phyloP scores from a whole-genome alignment of 2,329 filamentous ascomycete species.

The Curvularia sp. region DNA sequence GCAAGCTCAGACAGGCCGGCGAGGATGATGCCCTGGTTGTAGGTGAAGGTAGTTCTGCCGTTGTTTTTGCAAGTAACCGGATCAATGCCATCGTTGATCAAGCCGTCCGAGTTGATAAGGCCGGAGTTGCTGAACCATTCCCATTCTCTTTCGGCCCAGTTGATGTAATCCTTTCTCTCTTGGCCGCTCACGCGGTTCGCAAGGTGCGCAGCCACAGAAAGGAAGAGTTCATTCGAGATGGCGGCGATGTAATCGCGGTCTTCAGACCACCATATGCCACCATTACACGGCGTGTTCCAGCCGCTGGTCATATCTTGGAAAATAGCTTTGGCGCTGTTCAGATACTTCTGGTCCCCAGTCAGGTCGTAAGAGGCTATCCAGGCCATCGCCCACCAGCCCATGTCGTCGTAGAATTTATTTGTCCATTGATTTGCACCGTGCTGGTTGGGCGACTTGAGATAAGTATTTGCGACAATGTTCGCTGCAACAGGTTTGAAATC shows the following conservation, averaged over 20 bases:
- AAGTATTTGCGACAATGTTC: constrained; percentile 45
- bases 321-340: constrained; percentile 60
- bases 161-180: constrained; percentile 53
- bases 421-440: constrained; percentile 50
- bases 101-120: constrained; percentile 59
- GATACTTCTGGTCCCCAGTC: constrained; percentile 60
- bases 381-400: constrained; percentile 69
- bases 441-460: constrained; percentile 39
- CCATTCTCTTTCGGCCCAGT: constrained; percentile 61
- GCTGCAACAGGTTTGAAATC: constrained; percentile 39
- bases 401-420: constrained; percentile 66
- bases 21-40: constrained; percentile 67
- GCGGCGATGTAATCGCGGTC: constrained; percentile 61
- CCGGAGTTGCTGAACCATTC: constrained; percentile 59
- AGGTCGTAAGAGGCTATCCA: constrained; percentile 65
- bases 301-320: constrained; percentile 65
- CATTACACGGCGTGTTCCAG: constrained; percentile 56
- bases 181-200: constrained; percentile 56
- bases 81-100: constrained; percentile 64
- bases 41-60: constrained; percentile 59
- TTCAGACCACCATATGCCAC: constrained; percentile 66
- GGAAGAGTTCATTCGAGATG: constrained; percentile 65
- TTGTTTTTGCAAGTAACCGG: constrained; percentile 60
- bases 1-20: constrained; percentile 62
- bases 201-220: constrained; percentile 61